Base-by-base conservation (phyloP, 495 filamentous ascomycete species). In the Penicillium tannophilum region DNA sequence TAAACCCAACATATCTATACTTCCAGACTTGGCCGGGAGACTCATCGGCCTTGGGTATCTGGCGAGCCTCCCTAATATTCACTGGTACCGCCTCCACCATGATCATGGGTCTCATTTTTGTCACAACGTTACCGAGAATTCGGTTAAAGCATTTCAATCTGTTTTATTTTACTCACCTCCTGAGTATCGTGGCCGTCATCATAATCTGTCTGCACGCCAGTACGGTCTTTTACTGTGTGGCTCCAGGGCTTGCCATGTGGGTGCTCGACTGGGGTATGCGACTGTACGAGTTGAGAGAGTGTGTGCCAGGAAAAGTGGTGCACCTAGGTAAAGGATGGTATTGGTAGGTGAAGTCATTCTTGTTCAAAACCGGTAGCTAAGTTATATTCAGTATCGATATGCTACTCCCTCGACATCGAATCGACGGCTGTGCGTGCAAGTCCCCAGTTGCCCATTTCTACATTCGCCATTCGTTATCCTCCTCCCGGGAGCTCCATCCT, bases 1-100 rank as follows among this genome's bases (percentile, higher is more conserved):
- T 55, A 45, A 55, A 55, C 41, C 53, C 53, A 55, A 55, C 53
- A n/a, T 55, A 55, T 35, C 23, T 55, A 55, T 55, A 55, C 41
- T 20, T 35, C 42, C 41, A 55, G 53, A 55, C 53, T 55, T 55
- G 53, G 53, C 53, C 53, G 42, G 53, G 53, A 46, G 46, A 55
- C 53, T 46, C 42, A 24, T 55, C 53, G 2, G 53, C 53, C 19
- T 55, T 55, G 53, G 53, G 53, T 35, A 26, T 55, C 23, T 55
- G 53, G 53, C 23, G 53, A 55, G 53, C 53, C 42, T 55, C 53
- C 19, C 53, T 55, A 45, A 47, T 55, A 46, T 55, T 55, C 43
- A 55, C 53, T n/a, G 53, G 53, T 24, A 10, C 47, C 42, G 53
- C 45, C 42, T 55, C 53, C 19, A 47, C 53, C 30, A 46, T 17